A percentile compares a stretch with the other conserved stretches of the same genome.
These are phyloP conservation scores for Rugosomyces carneus DNA, from an alignment of 1,284 basidiomycete species.

Conservation along the genomic window DNA sequence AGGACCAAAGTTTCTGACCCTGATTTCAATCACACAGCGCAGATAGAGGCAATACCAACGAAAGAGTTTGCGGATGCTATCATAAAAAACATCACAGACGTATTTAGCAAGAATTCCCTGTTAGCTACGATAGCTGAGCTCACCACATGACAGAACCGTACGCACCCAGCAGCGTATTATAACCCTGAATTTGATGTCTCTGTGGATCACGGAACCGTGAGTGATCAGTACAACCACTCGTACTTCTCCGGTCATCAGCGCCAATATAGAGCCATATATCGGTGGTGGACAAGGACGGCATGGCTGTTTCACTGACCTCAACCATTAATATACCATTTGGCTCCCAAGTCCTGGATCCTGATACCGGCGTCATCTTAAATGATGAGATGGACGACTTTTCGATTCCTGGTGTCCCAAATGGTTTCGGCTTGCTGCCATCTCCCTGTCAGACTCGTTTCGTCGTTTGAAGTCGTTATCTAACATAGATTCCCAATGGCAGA, in stretches of 20 bases:
- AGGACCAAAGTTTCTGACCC: conserved; percentile 83
- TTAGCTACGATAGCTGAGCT: background rate
- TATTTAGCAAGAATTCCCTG: conserved; percentile 29
- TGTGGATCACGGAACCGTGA: conserved; percentile 82
- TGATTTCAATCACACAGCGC: conserved; percentile 45
- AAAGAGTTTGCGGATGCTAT: conserved; percentile 64
- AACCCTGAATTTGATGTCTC: conserved; percentile 74
- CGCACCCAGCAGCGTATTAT: conserved; percentile 80
- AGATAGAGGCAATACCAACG: conserved; percentile 64
- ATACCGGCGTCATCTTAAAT: conserved; percentile 86
- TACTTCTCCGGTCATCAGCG: conserved; percentile 1
- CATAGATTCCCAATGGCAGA: conserved; percentile 34
- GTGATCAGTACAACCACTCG: conserved; percentile 16
- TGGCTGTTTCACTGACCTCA: conserved; percentile 80
- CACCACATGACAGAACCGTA: conserved; percentile 49
- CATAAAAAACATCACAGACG: conserved; percentile 72
- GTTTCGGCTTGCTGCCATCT: conserved; percentile 79
- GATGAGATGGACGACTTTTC: conserved; percentile 95
- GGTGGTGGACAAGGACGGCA: conserved; percentile 76
- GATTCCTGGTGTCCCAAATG: conserved; percentile 73
- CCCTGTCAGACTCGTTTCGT: conserved; percentile 47
- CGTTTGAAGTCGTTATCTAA: background rate
- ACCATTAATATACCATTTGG: conserved; percentile 89
- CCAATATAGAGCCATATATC: conserved; percentile 74
- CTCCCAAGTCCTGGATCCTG: conserved; percentile 76